These are phyloP conservation scores for Xerocomus spinulosus DNA, from an alignment of 768 basidiomycete species.

Conservation along the genomic window DNA sequence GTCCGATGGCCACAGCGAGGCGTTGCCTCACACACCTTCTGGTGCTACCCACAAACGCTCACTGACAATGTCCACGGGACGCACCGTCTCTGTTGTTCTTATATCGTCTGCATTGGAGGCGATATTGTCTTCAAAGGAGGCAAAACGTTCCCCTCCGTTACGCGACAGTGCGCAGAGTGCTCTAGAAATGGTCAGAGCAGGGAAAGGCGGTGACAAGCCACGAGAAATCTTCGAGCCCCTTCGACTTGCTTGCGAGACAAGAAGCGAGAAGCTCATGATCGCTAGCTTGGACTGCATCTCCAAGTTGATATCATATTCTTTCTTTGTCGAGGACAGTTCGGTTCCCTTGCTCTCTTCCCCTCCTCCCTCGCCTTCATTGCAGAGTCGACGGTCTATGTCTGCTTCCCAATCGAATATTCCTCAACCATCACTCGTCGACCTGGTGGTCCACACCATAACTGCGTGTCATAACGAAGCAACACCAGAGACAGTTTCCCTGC, in stretches of 20 bases:
- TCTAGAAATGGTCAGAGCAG: slow-evolving; percentile 72
- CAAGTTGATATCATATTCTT: slow-evolving; percentile 95
- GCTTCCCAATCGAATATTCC: slow-evolving; percentile 48
- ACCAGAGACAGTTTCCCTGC: slow-evolving; percentile 87
- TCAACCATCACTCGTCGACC: slow-evolving; percentile 78
- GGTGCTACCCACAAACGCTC: slow-evolving; percentile 46
- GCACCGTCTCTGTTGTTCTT: slow-evolving; percentile 72
- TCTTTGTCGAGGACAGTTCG: slow-evolving; percentile 73
- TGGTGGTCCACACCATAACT: slow-evolving; percentile 93
- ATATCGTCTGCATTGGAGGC: slow-evolving; percentile 83
- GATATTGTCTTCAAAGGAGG: slow-evolving; percentile 84
- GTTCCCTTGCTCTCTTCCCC: slow-evolving; percentile 57
- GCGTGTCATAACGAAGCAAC: slow-evolving; percentile 85
- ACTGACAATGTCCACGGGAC: slow-evolving; percentile 61
- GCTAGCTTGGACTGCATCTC: slow-evolving; percentile 96
- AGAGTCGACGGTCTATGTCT: slow-evolving; percentile 39
- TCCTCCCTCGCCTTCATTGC: slow-evolving; percentile 62
- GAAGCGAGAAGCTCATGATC: slow-evolving; percentile 90
- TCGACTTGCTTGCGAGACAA: slow-evolving; percentile 92
- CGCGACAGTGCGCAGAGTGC: slow-evolving; percentile 81
- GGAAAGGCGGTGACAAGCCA: slow-evolving; percentile 70
- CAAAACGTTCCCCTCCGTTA: slow-evolving; percentile 74
- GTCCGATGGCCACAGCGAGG: slow-evolving; percentile 15
- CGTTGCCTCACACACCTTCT: slow-evolving; percentile 19
- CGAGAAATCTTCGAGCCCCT: slow-evolving; percentile 95